These are phyloP conservation scores for Tolypocladium inflatum DNA, from an alignment of 2,329 filamentous ascomycete species.

Conservation along the genomic window DNA sequence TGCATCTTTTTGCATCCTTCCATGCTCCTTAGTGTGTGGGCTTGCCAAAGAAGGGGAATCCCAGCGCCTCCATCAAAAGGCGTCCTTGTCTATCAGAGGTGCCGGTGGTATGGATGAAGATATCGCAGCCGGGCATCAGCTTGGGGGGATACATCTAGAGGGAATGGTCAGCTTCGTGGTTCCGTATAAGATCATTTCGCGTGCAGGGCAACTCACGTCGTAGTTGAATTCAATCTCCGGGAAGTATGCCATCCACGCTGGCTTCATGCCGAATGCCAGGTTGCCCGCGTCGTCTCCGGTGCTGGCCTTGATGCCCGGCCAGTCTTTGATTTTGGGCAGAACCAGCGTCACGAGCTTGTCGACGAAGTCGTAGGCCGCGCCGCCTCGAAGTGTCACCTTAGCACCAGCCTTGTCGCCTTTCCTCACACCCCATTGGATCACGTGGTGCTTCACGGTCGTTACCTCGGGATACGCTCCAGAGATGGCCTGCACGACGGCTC, in stretches of 20 bases:
- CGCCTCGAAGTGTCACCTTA: constrained; percentile 68
- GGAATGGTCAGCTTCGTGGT: constrained; percentile 6
- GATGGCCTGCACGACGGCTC: constrained; percentile 78
- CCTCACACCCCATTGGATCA: constrained; percentile 66
- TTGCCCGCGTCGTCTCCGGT: constrained; percentile 87
- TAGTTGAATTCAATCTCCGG: constrained; percentile 94
- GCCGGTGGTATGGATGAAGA: constrained; percentile 77
- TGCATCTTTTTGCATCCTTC: not conserved
- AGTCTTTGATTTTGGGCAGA: constrained; percentile 92
- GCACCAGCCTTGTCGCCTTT: constrained; percentile 63
- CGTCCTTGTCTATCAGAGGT: constrained; percentile 78
- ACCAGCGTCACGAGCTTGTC: constrained; percentile 86
- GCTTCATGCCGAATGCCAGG: constrained; percentile 68
- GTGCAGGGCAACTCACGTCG: constrained; percentile 56
- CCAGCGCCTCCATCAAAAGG: constrained; percentile 46
- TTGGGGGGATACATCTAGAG: constrained; percentile 47
- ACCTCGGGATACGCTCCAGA: constrained; percentile 65
- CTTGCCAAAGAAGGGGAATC: constrained; percentile 70
- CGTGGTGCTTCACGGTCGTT: constrained; percentile 59
- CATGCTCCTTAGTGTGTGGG: constrained; percentile 28
- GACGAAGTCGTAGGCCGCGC: constrained; percentile 81
- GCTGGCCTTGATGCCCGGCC: constrained; percentile 54
- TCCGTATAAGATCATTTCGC: not conserved
- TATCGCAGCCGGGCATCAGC: constrained; percentile 78
- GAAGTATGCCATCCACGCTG: constrained; percentile 71